Evolutionary conservation across 441 rosid genomes (phyloP), one percentile per base, ranked within the genome.

Genomic region (Iberis amara): DNA sequence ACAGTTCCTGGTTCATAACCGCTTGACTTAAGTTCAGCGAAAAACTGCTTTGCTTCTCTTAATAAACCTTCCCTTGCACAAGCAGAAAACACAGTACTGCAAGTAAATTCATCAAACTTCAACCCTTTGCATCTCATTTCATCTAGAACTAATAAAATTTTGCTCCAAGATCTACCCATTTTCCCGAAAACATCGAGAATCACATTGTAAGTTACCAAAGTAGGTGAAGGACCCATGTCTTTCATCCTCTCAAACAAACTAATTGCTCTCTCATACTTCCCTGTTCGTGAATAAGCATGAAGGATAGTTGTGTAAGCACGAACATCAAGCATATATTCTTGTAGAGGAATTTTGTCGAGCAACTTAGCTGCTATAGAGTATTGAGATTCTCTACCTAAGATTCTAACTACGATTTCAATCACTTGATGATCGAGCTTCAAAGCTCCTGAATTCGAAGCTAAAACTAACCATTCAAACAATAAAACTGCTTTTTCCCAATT

Each of bases 71-170:
- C 96, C 64, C 94, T 81, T 36, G 89, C 91, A 69, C 85, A 90
- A 43, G 97, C 96, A 31, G 97, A 71, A 43, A 90, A 55, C 57
- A 90, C 97, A n/a, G 96, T 86, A 32, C 97, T 90, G 39, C 83
- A 86, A 58, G 97, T 86, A 47, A 90, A 90, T 45, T 90, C 96
- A 65, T 86, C 94, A 41, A 75, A 82, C 11, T 61, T 55, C 41
- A 86, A 72, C 15, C 89, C 79, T 62, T 60, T 68, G 68, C 62
- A 68, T 70, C 68, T 78, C 73, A 89, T 83, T 63, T 84, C 95
- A 42, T 80, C 83, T 66, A 89, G 51, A 33, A 89, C 76, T 2
- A 37, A 42, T 9, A 82, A 64, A 73, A 85, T 83, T 14, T 72
- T 79, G 10, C 61, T 36, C 87, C 91, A 82, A 4, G 96, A 89